Evolutionary conservation across 73 alveolate genomes (phyloP).

Genomic region (Durusdinium trenchii): DNA sequence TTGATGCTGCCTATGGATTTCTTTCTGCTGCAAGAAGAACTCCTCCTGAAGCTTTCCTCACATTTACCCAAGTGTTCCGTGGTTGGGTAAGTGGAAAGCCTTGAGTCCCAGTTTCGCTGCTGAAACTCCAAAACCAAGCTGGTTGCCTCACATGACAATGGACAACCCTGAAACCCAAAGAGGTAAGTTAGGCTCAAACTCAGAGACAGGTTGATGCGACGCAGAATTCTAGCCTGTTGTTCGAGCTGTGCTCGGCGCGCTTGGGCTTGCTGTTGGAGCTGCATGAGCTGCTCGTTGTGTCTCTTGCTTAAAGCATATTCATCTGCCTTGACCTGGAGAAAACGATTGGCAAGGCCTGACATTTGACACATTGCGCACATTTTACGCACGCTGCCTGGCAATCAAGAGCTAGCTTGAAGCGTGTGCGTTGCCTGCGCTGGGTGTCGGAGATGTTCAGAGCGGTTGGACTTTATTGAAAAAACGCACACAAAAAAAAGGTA

Average conservation of each 20-base stretch:
- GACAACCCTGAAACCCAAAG: neutral
- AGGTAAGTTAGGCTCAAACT: neutral
- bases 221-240: constrained; percentile 10
- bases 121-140: constrained; percentile 54
- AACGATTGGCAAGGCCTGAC: neutral
- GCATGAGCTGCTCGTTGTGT: constrained; percentile 76
- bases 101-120: constrained; percentile 58
- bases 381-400: constrained; percentile 10
- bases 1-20: constrained; percentile 49
- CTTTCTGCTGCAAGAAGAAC: constrained; percentile 57
- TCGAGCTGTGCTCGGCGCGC: constrained; percentile 71
- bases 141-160: constrained; percentile 12
- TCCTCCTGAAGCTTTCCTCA: constrained; percentile 68
- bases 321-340: constrained; percentile 23
- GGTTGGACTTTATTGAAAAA: no score
- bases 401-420: constrained; percentile 58
- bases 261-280: constrained; percentile 52
- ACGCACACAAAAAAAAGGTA: no score
- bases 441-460: no score
- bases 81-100: no score
- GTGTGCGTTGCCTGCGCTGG: constrained; percentile 30
- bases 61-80: no score
- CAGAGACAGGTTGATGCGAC: no score
- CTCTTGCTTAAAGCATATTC: constrained; percentile 52
- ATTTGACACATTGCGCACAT: neutral